These are phyloP conservation scores for Cryptosporidium muris DNA, from an alignment of 169 alveolate genomes.

Conservation along the genomic window DNA sequence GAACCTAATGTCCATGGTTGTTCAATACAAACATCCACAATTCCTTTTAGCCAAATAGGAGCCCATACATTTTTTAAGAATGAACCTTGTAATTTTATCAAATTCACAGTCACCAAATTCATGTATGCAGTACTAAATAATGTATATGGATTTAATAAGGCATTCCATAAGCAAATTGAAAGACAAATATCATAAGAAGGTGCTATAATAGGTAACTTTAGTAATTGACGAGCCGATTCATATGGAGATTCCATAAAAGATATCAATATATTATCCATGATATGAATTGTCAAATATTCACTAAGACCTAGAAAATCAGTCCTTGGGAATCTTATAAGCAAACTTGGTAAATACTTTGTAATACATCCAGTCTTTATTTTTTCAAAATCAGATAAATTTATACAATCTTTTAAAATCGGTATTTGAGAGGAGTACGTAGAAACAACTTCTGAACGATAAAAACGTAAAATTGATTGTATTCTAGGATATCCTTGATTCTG, in stretches of 20 bases:
- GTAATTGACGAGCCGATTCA: slow-evolving; percentile 60
- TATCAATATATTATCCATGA: slow-evolving; percentile 34
- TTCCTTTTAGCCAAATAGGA: slow-evolving; percentile 29
- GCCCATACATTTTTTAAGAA: slow-evolving; percentile 30
- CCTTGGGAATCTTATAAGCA: slow-evolving; percentile 22
- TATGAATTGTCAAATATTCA: slow-evolving; percentile 2
- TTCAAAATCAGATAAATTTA: not conserved
- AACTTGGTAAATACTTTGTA: slow-evolving; percentile 16
- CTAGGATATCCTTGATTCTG: slow-evolving; percentile 32
- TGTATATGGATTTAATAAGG: slow-evolving; percentile 33
- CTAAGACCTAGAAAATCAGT: slow-evolving; percentile 28
- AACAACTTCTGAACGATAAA: slow-evolving; percentile 29
- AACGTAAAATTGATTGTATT: slow-evolving; percentile 37
- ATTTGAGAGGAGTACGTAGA: slow-evolving; percentile 40
- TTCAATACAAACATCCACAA: not conserved
- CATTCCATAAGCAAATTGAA: slow-evolving; percentile 45
- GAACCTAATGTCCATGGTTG: no score
- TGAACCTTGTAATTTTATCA: slow-evolving; percentile 25
- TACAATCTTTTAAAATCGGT: not conserved
- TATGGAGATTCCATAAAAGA: slow-evolving; percentile 40
- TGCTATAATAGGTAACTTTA: slow-evolving; percentile 37
- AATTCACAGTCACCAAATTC: slow-evolving; percentile 22
- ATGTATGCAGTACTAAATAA: slow-evolving; percentile 5
- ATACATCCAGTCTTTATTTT: slow-evolving; percentile 10
- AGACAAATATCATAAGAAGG: slow-evolving; percentile 52